These are phyloP conservation scores for Rhodotorula sphaerocarpa DNA, from an alignment of 768 basidiomycete species.

Conservation along the genomic window DNA sequence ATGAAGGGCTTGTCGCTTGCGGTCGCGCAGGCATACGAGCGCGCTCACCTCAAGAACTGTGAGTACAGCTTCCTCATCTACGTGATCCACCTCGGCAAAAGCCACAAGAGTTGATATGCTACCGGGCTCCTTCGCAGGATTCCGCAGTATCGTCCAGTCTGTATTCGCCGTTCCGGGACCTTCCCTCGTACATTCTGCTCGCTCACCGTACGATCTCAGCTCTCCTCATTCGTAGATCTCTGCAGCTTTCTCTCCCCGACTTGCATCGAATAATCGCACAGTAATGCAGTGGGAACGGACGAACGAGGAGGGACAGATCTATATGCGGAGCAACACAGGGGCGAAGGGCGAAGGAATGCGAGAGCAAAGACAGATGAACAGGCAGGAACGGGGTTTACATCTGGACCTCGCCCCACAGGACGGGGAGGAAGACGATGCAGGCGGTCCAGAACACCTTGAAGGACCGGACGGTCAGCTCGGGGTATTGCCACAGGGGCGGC, in stretches of 20 bases:
- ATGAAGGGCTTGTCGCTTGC: slow-evolving; percentile 9
- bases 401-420: slow-evolving; percentile 68
- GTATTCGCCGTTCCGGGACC: too few species aligned
- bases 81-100: too few species aligned
- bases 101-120: too few species aligned
- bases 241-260: too few species aligned
- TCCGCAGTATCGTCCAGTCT: too few species aligned
- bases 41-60: neutral
- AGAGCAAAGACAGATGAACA: too few species aligned
- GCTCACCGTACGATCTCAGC: too few species aligned
- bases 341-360: neutral
- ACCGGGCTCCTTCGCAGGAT: too few species aligned
- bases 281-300: neutral
- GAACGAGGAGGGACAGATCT: neutral
- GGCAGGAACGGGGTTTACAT: slow-evolving; percentile 10
- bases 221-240: too few species aligned
- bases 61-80: too few species aligned
- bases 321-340: neutral
- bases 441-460: slow-evolving; percentile 72
- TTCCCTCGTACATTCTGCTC: too few species aligned
- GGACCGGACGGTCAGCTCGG: slow-evolving; percentile 55
- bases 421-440: slow-evolving; percentile 75
- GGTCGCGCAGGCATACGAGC: slow-evolving; percentile 6
- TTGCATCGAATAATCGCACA: too few species aligned
- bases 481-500: slow-evolving; percentile 49